Percentiles rank a stretch among this genome's conserved stretches.
phyloP scores from a whole-genome alignment of 441 rosid species.

The Pelargonium australe region DNA sequence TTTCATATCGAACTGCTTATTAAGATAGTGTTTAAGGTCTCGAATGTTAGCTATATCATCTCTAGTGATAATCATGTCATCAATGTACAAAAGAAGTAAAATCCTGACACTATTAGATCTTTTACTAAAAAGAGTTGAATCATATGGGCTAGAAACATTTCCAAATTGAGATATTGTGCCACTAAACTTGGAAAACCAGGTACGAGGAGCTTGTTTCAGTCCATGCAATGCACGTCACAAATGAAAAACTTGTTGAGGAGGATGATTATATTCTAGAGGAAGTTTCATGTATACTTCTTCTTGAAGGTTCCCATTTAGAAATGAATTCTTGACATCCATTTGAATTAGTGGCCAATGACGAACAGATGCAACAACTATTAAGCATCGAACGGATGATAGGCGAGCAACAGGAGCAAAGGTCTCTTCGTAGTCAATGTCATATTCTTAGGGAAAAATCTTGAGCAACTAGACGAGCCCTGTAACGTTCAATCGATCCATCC shows the following conservation, averaged over 20 bases:
- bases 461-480: neutral
- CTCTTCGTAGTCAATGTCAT: neutral
- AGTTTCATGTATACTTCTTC: neutral
- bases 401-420: neutral
- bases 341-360: no score
- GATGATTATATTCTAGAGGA: neutral
- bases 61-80: constrained; percentile 2
- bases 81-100: neutral
- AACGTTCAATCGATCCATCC: neutral
- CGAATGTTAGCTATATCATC: neutral
- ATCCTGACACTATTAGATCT: no score
- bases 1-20: constrained; percentile 2
- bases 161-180: neutral
- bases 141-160: neutral
- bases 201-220: neutral
- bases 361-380: no score
- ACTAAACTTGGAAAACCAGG: neutral
- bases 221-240: neutral
- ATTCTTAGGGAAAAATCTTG: neutral
- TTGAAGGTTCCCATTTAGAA: neutral
- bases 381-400: neutral
- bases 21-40: neutral
- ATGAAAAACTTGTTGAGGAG: neutral
- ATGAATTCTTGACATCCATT: no score
- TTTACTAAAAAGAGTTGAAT: neutral